These are phyloP conservation scores for Eimeria maxima DNA, from an alignment of 169 alveolate species.

Conservation along the genomic window DNA sequence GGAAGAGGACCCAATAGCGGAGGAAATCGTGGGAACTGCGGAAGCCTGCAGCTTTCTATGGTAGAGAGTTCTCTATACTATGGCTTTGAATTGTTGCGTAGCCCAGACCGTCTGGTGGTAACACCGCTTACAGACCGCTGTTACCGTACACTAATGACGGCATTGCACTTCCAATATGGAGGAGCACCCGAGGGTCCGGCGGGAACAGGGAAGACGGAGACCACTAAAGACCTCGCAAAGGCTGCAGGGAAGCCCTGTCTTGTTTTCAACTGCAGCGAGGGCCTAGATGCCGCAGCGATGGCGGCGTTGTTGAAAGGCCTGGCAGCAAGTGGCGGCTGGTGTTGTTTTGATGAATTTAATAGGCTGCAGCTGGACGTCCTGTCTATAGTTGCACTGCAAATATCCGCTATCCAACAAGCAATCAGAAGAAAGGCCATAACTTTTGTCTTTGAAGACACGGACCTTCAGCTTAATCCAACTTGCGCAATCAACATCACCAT, in stretches of 20 bases:
- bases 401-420: constrained; percentile 78
- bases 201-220: constrained; percentile 99
- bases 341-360: constrained; percentile 97
- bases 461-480: constrained; percentile 92
- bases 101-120: constrained; percentile 94
- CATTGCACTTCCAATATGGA: constrained; percentile 94
- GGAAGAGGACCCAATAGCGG: constrained; percentile 18
- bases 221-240: constrained; percentile 97
- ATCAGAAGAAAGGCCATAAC: constrained; percentile 81
- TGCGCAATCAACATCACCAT: constrained; percentile 96
- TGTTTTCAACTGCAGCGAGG: constrained; percentile 97
- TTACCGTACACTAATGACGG: constrained; percentile 94
- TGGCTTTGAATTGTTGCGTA: constrained; percentile 96
- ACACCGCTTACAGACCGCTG: constrained; percentile 96
- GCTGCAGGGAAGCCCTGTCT: constrained; percentile 96
- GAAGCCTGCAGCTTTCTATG: constrained; percentile 85
- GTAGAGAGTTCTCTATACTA: constrained; percentile 92
- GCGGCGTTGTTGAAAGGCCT: constrained; percentile 97
- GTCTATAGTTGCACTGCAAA: constrained; percentile 96
- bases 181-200: constrained; percentile 98
- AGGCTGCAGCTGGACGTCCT: constrained; percentile 96
- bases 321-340: constrained; percentile 96
- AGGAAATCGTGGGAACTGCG: constrained; percentile 78
- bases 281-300: constrained; percentile 96
- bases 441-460: constrained; percentile 93